phyloP scores from a whole-genome alignment of 768 basidiomycete species.

The Lactifluus echinatus region DNA sequence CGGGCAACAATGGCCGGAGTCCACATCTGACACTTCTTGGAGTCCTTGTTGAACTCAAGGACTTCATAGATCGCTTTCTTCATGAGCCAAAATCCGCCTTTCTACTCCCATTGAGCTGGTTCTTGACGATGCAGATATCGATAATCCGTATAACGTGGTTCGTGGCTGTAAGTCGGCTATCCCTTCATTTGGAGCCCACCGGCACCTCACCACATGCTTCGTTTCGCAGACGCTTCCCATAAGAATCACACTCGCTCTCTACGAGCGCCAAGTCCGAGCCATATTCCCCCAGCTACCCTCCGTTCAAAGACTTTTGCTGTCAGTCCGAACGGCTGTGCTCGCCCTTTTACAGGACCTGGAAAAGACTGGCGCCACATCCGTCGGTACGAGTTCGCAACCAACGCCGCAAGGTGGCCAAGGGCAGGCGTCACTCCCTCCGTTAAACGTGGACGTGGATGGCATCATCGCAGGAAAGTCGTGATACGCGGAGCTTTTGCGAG shows the following conservation, averaged over 20 bases:
- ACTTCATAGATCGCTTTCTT: background rate
- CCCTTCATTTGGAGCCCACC: background rate
- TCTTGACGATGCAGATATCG: background rate
- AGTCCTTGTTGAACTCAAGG: background rate
- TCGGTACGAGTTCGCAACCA: background rate
- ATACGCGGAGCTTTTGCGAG: background rate
- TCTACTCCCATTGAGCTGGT: conserved; percentile 1
- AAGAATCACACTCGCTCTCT: background rate
- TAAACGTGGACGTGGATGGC: background rate
- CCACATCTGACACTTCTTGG: background rate
- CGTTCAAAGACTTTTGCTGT: background rate
- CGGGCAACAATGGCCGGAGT: background rate
- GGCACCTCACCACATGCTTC: too few species aligned
- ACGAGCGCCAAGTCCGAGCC: conserved; percentile 3
- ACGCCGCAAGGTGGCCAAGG: background rate
- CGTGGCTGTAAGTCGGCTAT: background rate
- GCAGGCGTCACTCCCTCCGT: background rate
- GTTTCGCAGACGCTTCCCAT: conserved; percentile 3
- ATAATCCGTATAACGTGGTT: background rate
- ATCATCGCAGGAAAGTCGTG: background rate
- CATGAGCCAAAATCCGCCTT: background rate
- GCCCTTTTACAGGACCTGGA: background rate
- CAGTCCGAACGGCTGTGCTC: background rate
- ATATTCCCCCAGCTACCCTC: conserved; percentile 9
- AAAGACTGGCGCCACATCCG: background rate